Base-by-base conservation (phyloP, 257 asterid genomes). In the Solanum medicagineum region DNA sequence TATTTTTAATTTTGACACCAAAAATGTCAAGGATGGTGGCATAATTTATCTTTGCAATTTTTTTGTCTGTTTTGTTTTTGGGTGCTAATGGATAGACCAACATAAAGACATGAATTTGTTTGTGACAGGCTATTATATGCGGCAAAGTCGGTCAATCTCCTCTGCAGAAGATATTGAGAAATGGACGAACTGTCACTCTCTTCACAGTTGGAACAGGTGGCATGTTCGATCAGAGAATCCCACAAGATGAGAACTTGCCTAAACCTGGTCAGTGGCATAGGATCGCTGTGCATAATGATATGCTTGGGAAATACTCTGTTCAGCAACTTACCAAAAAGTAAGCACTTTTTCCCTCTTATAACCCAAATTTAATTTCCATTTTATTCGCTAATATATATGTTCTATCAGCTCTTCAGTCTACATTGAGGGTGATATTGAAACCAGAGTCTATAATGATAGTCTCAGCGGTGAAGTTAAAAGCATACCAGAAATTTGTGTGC, bases 201-300 rank as follows among this genome's bases (percentile, higher is more conserved):
- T 97, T 97, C 87, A 94, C 97, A 0, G 99, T 95, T 69, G 99
- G 98, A 87, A 95, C 99, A 60, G 98, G 99, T 59, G 99, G 99
- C 73, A 90, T 97, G 97, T 94, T 73, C 63, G 99, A 97, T 91
- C 99, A 97, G 92, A 92, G 98, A 88, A 83, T 88, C 54, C 29
- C 87, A 26, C 95, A 92, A 84, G 89, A 87, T 19, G 84, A 59
- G 44, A 91, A 93, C 90, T 87, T 92, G 89, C 94, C 98, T 20
- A 95, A 89, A 86, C 99, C 98, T 75, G 97, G 91, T 87, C 99
- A 97, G 83, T 97, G 98, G 99, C 99, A 97, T 92, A 97, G 98
- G 13, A 83, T 97, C 83, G 98, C 98, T 15, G 97, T 97, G 83
- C 99, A 97, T 87, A 97, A 97, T 87, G 93, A 96, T 26, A 87